These are phyloP conservation scores for Rhodotorula glutinis DNA, from an alignment of 1,284 basidiomycete species.

Conservation along the genomic window DNA sequence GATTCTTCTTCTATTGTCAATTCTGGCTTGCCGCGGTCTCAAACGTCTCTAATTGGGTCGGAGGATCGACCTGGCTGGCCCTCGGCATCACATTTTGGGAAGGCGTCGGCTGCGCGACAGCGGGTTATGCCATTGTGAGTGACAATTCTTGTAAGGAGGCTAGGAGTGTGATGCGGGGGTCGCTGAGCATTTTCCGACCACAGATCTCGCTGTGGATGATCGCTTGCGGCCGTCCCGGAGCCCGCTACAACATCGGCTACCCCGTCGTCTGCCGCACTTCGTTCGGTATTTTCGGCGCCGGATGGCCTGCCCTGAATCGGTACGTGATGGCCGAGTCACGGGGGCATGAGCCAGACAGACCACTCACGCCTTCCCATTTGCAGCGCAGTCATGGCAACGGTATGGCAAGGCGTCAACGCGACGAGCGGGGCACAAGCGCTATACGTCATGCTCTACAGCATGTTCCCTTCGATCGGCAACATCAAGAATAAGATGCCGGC, in stretches of 20 bases:
- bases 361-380: no score
- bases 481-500: constrained; percentile 58
- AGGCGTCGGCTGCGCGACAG: constrained; percentile 36
- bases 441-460: constrained; percentile 66
- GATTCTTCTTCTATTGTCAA: constrained; percentile 41
- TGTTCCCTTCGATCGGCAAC: constrained; percentile 66
- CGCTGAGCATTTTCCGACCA: neutral
- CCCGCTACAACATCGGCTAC: constrained; percentile 41
- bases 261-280: constrained; percentile 11
- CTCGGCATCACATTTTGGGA: constrained; percentile 44
- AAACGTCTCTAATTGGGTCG: constrained; percentile 39
- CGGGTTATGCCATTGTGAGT: constrained; percentile 6
- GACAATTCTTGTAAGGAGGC: neutral
- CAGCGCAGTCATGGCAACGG: constrained; percentile 10
- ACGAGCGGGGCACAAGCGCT: constrained; percentile 27
- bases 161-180: neutral
- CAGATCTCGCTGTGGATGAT: constrained; percentile 45
- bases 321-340: no score
- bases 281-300: constrained; percentile 19
- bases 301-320: constrained; percentile 20
- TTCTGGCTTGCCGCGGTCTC: constrained; percentile 42
- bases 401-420: constrained; percentile 34
- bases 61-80: constrained; percentile 40
- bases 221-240: constrained; percentile 44
- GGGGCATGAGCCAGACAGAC: no score